Conservation (phyloP, 768 basidiomycete genomes). For the Xerocomellus intermedius region DNA sequence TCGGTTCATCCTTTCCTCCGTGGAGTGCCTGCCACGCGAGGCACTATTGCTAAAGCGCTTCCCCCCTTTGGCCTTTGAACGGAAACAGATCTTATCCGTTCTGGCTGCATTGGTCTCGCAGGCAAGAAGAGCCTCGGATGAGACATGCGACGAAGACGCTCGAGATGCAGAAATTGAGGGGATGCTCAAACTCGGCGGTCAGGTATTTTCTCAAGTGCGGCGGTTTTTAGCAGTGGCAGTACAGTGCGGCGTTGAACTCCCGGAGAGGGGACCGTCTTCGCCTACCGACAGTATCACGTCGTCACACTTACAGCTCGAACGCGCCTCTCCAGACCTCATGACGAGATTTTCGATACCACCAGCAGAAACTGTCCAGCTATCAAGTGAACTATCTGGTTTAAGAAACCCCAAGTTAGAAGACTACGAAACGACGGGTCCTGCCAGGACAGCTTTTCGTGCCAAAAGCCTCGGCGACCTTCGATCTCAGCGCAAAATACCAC, state of each 20-base stretch:
- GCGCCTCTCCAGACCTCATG: constrained; percentile 16
- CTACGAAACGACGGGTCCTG: constrained; percentile 18
- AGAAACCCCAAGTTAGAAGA: constrained; percentile 29
- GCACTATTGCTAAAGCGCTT: constrained; percentile 67
- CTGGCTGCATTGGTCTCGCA: constrained; percentile 82
- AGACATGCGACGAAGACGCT: constrained; percentile 43
- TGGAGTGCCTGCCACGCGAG: constrained; percentile 83
- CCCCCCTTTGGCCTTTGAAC: constrained; percentile 67
- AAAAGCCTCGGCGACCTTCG: constrained; percentile 57
- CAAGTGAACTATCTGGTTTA: constrained; percentile 29
- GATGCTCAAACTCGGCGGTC: constrained; percentile 80
- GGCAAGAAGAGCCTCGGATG: constrained; percentile 62
- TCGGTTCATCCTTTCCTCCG: constrained; percentile 77
- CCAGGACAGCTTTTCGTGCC: constrained; percentile 40
- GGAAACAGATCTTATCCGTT: constrained; percentile 77
- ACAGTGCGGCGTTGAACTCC: constrained; percentile 71
- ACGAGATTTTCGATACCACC: constrained; percentile 12
- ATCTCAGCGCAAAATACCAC: constrained; percentile 27
- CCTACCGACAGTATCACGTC: constrained; percentile 19
- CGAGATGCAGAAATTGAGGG: constrained; percentile 59
- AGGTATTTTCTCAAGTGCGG: constrained; percentile 78
- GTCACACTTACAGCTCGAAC: constrained; percentile 16
- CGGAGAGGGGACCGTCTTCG: constrained; percentile 43
- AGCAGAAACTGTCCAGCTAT: constrained; percentile 1
- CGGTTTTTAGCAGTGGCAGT: constrained; percentile 75